Evolutionary conservation across 1,139 yeast genomes (phyloP).

Genomic region (Taphrina communis): DNA sequence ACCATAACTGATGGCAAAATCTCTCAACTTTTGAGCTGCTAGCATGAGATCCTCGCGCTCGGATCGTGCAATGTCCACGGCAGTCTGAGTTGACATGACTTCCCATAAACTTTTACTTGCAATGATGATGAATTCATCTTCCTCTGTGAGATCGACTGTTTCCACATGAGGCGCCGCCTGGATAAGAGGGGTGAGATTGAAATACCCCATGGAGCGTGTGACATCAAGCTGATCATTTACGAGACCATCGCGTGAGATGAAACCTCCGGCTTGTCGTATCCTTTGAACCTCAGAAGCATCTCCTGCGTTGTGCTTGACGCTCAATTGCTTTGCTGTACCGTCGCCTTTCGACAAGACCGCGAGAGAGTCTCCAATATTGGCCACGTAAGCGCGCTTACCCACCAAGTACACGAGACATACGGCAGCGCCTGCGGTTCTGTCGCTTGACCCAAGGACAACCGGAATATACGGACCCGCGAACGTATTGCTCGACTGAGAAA

Average conservation of each 20-base stretch:
- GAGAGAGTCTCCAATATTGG: slow-evolving; percentile 90
- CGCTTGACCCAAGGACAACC: slow-evolving; percentile 59
- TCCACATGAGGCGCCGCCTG: slow-evolving; percentile 85
- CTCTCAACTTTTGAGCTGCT: slow-evolving; percentile 92
- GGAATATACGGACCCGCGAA: slow-evolving; percentile 27
- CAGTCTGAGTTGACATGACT: slow-evolving; percentile 76
- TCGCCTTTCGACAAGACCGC: slow-evolving; percentile 78
- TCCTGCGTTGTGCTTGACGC: slow-evolving; percentile 85
- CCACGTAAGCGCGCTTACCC: slow-evolving; percentile 73
- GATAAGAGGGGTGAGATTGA: slow-evolving; percentile 83
- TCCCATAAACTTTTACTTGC: slow-evolving; percentile 90
- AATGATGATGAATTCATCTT: slow-evolving; percentile 84
- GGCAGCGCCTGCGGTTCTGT: slow-evolving; percentile 82
- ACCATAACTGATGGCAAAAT: slow-evolving; percentile 92
- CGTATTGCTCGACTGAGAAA: slow-evolving; percentile 31
- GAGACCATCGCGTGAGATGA: slow-evolving; percentile 81
- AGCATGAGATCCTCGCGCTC: slow-evolving; percentile 83
- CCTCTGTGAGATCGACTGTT: slow-evolving; percentile 64
- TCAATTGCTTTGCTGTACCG: slow-evolving; percentile 76
- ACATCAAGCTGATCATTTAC: slow-evolving; percentile 82
- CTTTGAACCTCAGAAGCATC: slow-evolving; percentile 79
- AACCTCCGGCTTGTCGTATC: slow-evolving; percentile 89
- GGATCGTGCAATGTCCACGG: slow-evolving; percentile 87
- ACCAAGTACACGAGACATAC: slow-evolving; percentile 79
- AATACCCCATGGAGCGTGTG: slow-evolving; percentile 86